Evolutionary conservation across 208 protist genomes (phyloP), one percentile per base, ranked within the genome.

Genomic region (Wallacemonas collosoma): DNA sequence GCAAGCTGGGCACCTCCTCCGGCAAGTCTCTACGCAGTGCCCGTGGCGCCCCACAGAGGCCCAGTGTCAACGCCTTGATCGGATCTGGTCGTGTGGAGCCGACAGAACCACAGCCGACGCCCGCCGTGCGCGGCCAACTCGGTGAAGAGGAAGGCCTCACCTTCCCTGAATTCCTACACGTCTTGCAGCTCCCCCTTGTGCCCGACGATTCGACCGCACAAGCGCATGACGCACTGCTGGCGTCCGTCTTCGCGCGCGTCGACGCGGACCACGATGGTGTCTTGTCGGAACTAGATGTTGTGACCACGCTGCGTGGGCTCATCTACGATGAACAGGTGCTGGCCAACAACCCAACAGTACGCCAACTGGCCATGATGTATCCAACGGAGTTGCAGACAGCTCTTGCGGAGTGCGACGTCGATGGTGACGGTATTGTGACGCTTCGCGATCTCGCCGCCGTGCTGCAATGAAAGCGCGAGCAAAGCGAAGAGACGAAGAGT

Each of bases 351-450:
- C 58, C 68, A 35, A 85, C 83, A 54, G 62, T 94, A 54, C 64
- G 69, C 6, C 60, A 71, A 38, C 62, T 94, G 51, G 80, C 65
- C 51, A 72, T 57, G 44, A 95, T 95, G 91, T 81, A 82, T 44
- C 66, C 73, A 0, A 66, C 73, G 15, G 86, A 92, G 69, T 54
- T 93, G 14, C 74, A 79, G 9, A 51, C 66, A 1, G 87, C 85
- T 3, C 60, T 93, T 2, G 35, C 57, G n/a, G 85, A 93, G 71
- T 82, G 83, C 47, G 91, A 95, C 55, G 54, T 91, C 8, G 79
- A 95, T 64, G 80, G 71, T 2, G 88, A 95, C 54, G 91, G 91
- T 14, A 39, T 73, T 9, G 77, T 95, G 3, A 91, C 86, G 6
- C 4, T 90, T 12, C 17, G 66, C 3, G 91, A 95, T 67, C 39